A percentile compares a stretch with the other conserved stretches of the same genome.
phyloP scores from a whole-genome alignment of 2,329 filamentous ascomycete genomes.

The Cladosporium velox region DNA sequence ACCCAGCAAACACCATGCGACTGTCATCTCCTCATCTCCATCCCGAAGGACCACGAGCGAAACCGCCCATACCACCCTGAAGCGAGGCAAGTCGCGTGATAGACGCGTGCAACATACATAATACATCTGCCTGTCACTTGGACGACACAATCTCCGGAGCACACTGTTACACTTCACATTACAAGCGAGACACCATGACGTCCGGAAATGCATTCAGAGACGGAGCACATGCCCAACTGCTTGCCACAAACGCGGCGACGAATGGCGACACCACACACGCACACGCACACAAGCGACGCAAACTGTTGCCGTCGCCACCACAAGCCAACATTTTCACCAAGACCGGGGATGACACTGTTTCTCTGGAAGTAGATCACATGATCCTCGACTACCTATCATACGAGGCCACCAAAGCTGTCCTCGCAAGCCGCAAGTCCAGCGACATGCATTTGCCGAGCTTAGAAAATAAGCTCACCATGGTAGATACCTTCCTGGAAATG shows the following conservation, averaged over 20 bases:
- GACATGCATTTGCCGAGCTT: neutral
- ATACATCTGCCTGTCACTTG: neutral
- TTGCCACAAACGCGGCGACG: neutral
- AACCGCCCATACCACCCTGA: slow-evolving; percentile 23
- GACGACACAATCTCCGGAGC: neutral
- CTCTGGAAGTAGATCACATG: slow-evolving; percentile 54
- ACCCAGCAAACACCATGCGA: slow-evolving; percentile 10
- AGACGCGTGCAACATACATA: slow-evolving; percentile 4
- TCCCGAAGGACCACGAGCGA: slow-evolving; percentile 17
- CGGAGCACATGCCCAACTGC: neutral
- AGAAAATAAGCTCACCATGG: slow-evolving; percentile 24
- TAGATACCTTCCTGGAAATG: slow-evolving; percentile 46
- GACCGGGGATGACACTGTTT: slow-evolving; percentile 37
- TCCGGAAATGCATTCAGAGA: slow-evolving; percentile 19
- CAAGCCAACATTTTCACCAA: slow-evolving; percentile 23
- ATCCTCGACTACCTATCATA: slow-evolving; percentile 60
- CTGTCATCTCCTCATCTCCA: neutral
- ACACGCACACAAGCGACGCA: slow-evolving; percentile 22
- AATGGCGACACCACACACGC: slow-evolving; percentile 6
- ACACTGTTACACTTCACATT: neutral
- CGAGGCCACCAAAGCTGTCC: slow-evolving; percentile 46
- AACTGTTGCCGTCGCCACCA: slow-evolving; percentile 9
- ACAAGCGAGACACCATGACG: neutral
- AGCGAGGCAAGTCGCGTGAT: slow-evolving; percentile 19
- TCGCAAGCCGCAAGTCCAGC: slow-evolving; percentile 34